Evolutionary conservation across 73 alveolate species (phyloP), one percentile per base, ranked within the genome.

Genomic region (Paramecium caudatum): DNA sequence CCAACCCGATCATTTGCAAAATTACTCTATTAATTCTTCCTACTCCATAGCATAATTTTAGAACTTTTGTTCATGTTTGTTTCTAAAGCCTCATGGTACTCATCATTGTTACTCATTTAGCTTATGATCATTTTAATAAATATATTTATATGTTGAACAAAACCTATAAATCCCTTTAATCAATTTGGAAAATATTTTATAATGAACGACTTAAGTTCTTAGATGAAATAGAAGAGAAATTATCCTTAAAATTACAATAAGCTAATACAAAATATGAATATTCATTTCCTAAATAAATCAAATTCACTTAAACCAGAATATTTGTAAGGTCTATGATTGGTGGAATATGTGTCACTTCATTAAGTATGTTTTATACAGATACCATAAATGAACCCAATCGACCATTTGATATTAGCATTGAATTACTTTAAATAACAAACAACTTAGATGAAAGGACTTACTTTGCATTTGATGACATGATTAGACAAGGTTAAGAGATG

Each of bases 401-500:
- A 65, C 83, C 83, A 4, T 32, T 65, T 46, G 83, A 65, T 65
- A 12, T 65, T 32, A 65, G 47, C 9, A 36, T 65, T 36, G 49
- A 65, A 33, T 33, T 65, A 8, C 13, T 65, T 10, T 36, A 30
- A 30, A 32, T 46, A 5, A 13, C 83, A 65, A 65, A 65, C 15
- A 16, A 65, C 34, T 5, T 65, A 43, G 83, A 65, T 33, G 83
- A 65, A 34, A 37, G 88, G 32, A 45, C 68, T 41, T 74, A 6
- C 45, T 45, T 27, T 41, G 88, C 88, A 16, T 41, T 74, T 15
- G 88, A 74, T 23, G 88, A 74, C 3, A 37, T 74, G 6, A 3
- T 74, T 8, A 41, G 16, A 5, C 0, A 43, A 74, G 88, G 88
- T 15, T n/a, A 23, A 74, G 47, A 74, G 1, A 13, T 74, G 47